phyloP scores from a whole-genome alignment of 441 rosid genomes.

The Gossypium laxum region DNA sequence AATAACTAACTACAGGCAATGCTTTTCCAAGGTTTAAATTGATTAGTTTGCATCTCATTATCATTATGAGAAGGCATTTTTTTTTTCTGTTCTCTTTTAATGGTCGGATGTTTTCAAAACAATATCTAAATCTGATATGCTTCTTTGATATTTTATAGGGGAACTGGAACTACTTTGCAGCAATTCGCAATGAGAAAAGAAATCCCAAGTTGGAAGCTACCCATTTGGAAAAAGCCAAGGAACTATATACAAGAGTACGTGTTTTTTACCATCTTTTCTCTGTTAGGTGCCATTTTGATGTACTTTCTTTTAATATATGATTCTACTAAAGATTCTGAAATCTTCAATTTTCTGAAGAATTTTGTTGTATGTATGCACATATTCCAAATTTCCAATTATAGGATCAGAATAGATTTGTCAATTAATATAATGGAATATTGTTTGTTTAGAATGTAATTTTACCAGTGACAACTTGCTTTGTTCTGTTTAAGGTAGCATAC shows the following conservation, averaged over 20 bases:
- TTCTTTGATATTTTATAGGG: slow-evolving; percentile 49
- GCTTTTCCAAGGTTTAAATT: not conserved
- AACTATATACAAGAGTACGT: slow-evolving; percentile 80
- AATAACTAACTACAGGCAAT: not conserved
- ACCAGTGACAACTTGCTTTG: not conserved
- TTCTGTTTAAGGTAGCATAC: not conserved
- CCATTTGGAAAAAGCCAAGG: slow-evolving; percentile 96
- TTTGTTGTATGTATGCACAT: not conserved
- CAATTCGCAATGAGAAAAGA: slow-evolving; percentile 97
- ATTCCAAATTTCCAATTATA: not conserved
- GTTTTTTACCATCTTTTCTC: slow-evolving; percentile 17
- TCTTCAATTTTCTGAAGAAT: not conserved
- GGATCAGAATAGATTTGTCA: not conserved
- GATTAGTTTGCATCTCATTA: not conserved
- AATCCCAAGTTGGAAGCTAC: slow-evolving; percentile 96
- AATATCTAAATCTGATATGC: slow-evolving; percentile 3
- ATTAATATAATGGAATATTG: not conserved
- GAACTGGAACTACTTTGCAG: slow-evolving; percentile 97
- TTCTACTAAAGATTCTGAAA: not conserved
- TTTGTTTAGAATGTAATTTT: not conserved
- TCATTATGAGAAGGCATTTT: not conserved
- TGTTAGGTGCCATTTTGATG: not conserved
- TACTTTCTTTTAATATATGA: not conserved
- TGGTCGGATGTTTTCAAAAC: not conserved
- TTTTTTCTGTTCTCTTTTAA: not conserved